Conservation (phyloP, 192 early-diverging fungal species). For the Rhizophagus prolifer region DNA sequence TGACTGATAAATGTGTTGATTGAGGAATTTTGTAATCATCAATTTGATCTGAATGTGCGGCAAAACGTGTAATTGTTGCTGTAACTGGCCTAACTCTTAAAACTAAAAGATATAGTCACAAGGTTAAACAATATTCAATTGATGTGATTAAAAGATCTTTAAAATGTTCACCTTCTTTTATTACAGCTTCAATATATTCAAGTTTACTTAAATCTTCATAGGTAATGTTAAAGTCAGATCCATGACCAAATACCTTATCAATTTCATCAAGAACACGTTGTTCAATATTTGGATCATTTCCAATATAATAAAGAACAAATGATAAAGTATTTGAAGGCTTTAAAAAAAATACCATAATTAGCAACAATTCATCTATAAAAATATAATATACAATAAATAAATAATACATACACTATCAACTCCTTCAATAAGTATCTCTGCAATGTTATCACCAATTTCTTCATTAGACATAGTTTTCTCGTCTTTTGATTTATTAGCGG, state of each 20-base stretch:
- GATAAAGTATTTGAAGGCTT: constrained; percentile 20
- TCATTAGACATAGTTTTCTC: constrained; percentile 2
- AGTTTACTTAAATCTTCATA: constrained; percentile 25
- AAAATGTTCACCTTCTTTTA: constrained; percentile 11
- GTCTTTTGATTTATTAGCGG: background rate
- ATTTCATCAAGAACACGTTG: constrained; percentile 6
- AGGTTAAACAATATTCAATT: background rate
- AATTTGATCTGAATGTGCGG: background rate
- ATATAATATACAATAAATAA: background rate
- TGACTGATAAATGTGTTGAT: constrained; percentile 12
- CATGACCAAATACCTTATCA: background rate
- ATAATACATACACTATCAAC: constrained; percentile 20
- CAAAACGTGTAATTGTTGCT: constrained; percentile 4
- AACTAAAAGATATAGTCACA: background rate
- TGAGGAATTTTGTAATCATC: constrained; percentile 3
- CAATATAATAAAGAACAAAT: constrained; percentile 17
- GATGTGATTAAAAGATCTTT: background rate
- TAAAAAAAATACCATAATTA: background rate
- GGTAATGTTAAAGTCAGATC: background rate
- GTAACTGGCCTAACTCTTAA: constrained; percentile 15
- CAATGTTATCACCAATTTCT: constrained; percentile 11
- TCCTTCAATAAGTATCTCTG: constrained; percentile 22
- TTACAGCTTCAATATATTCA: constrained; percentile 22
- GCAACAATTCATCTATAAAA: background rate
- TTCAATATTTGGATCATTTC: constrained; percentile 3